Conservation (phyloP, 257 asterid genomes). For the Vinca minor region DNA sequence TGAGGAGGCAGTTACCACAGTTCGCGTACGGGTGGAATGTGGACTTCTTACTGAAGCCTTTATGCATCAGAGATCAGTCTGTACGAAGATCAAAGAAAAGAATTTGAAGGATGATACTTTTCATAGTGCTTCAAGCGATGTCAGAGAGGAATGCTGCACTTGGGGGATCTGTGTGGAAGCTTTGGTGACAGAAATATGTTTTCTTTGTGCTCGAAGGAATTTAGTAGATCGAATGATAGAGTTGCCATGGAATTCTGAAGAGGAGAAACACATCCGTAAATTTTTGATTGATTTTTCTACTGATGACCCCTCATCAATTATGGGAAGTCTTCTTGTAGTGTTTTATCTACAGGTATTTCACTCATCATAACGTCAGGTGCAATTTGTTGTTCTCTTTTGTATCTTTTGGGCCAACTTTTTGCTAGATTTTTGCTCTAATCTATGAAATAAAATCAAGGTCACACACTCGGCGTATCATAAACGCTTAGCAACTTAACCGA, state of each 20-base stretch:
- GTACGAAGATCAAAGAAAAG: slow-evolving; percentile 56
- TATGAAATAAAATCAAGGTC: neutral
- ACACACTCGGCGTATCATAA: neutral
- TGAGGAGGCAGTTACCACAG: slow-evolving; percentile 76
- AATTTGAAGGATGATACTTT: slow-evolving; percentile 30
- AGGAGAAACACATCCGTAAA: slow-evolving; percentile 81
- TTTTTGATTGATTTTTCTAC: slow-evolving; percentile 60
- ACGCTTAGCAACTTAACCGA: neutral
- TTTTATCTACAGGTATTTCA: slow-evolving; percentile 76
- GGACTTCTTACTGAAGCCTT: slow-evolving; percentile 94
- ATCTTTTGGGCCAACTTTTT: neutral
- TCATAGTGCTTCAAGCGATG: slow-evolving; percentile 27
- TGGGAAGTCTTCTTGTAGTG: slow-evolving; percentile 93
- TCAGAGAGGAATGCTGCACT: slow-evolving; percentile 33
- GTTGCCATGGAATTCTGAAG: slow-evolving; percentile 85
- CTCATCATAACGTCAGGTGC: neutral
- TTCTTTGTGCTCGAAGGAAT: slow-evolving; percentile 70
- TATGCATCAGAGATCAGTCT: slow-evolving; percentile 75
- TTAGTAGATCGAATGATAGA: slow-evolving; percentile 85
- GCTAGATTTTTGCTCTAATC: neutral
- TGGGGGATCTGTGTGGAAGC: slow-evolving; percentile 70
- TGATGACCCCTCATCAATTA: slow-evolving; percentile 54
- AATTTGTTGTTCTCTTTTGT: neutral
- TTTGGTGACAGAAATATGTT: slow-evolving; percentile 78
- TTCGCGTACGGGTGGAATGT: slow-evolving; percentile 81